Conservation (phyloP, 768 basidiomycete species). For the Daedaleopsis sinensis region DNA sequence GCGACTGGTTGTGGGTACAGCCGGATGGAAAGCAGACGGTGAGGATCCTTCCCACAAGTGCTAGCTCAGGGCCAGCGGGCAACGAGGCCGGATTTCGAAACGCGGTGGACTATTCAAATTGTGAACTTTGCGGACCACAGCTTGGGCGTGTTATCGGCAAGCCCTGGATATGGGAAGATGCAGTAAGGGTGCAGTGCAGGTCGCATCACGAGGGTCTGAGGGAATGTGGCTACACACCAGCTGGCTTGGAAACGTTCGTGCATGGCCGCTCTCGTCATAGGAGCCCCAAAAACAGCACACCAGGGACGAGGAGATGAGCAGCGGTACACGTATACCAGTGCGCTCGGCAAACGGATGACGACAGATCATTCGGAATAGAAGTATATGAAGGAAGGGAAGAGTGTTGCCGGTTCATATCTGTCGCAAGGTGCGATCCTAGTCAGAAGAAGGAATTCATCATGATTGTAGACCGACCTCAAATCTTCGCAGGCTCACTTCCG, state of each 20-base stretch:
- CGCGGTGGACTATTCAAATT: background rate
- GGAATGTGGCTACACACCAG: background rate
- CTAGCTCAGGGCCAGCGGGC: background rate
- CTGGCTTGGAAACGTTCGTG: background rate
- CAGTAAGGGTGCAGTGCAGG: background rate
- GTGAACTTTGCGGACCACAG: background rate
- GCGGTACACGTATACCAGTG: background rate
- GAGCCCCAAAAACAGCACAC: background rate
- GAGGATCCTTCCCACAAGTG: background rate
- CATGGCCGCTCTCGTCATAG: slow-evolving; percentile 4
- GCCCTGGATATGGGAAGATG: background rate
- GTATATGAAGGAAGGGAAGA: background rate
- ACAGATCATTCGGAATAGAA: background rate
- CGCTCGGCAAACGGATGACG: background rate
- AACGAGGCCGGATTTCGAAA: background rate
- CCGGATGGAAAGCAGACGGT: background rate
- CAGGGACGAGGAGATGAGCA: background rate
- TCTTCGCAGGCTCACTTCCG: background rate
- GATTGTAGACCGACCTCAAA: background rate
- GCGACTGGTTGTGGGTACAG: background rate
- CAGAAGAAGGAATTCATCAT: background rate
- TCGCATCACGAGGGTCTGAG: background rate
- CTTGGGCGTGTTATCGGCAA: background rate
- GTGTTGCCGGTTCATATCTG: background rate
- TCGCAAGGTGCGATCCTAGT: background rate